Base-by-base conservation (phyloP, 1,284 basidiomycete genomes). In the Heterobasidion parviporum region DNA sequence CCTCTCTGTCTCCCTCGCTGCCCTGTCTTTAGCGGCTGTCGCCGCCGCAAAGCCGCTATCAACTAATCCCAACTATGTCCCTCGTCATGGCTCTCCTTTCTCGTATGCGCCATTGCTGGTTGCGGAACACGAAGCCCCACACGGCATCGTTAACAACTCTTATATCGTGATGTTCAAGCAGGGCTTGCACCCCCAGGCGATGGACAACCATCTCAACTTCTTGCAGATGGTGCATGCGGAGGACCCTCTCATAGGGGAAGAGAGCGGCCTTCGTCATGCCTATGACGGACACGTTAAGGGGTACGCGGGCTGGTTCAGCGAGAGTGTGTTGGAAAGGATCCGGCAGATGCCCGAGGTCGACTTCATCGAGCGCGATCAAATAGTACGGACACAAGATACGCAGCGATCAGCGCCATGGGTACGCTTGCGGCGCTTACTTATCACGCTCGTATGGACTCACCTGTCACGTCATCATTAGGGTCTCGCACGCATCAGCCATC, bases 401-500 rank as follows among this genome's bases (percentile, higher is more conserved):
- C 92, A 98, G 81, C 85, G 74, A 57, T 73, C 78, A 35, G 92
- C 96, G 20, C 94, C 96, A 56, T 98, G 97, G 97, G 94, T 92
- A 68, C 71, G 83, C 78, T 54, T 34, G 12, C 54, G 12, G 52
- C 54, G 38, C 18, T 10, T 47, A 10, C 50, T 16, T 53, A 50
- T 54, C 41, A 43, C 46, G 54, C 48, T 38, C 26, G 20, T 43
- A 33, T 48, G 20, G 54, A 53, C 46, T 55, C 45, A 43, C 58
- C 52, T 26, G 26, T 8, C 46, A 18, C 33, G 32, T 26, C 20
- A 35, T 57, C 20, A 35, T 15, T 53, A 93, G 92, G 94, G 97
- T 69, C 87, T 99, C 45, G 95, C 96, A 50, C 91, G 97, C 57
- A 84, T 99, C 68, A 95, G 92, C 62, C 97, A 99, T 75, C 87